Evolutionary conservation across 1,139 yeast genomes (phyloP), one percentile per base, ranked within the genome.

Genomic region (Zygoascus sp.): DNA sequence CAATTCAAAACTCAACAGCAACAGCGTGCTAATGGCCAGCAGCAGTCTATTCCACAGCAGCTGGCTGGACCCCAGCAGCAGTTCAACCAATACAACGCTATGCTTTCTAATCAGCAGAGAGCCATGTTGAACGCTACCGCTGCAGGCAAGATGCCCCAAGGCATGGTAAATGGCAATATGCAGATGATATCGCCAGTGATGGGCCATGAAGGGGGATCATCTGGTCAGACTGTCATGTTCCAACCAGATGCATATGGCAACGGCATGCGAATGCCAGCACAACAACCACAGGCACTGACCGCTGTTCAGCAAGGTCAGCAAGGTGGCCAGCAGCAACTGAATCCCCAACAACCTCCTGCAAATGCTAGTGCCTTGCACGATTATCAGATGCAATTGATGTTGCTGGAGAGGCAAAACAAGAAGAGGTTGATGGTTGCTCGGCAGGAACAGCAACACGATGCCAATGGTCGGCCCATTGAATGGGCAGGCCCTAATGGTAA

Each of bases 331-430:
- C 50, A 40, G 13, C 50, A 39, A 9, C 43, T 48, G 35, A 46
- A 46, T 47, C 46, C 20, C 30, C 53, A 47, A 40, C 53, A 48
- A 25, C 53, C 51, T 13, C 54, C 57, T 10, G 60, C 57, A 40
- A 61, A 59, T 46, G 61, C 59, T 47, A 65, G 64, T 45, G 76
- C 77, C 3, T 67, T 83, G 42, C 84, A 81, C 53, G 90, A 83
- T 61, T 84, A 84, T 62, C 92, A 84, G 63, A 77, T 78, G 75
- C 92, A 84, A 63, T 67, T 84, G 54, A 77, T 83, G 79, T 63
- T 81, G 39, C 66, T 84, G 50, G 92, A 84, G 54, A 79, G 79
- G 54, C 89, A 82, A 59, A 83, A 83, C 62, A 81, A 81, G 62
- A 79, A 79, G 61, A 64, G 74, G 51, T 54, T 67, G 42, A 53